Percentiles rank a stretch among this genome's conserved stretches.
phyloP scores from a whole-genome alignment of 306 rosid genomes.

The Alnus glutinosa region DNA sequence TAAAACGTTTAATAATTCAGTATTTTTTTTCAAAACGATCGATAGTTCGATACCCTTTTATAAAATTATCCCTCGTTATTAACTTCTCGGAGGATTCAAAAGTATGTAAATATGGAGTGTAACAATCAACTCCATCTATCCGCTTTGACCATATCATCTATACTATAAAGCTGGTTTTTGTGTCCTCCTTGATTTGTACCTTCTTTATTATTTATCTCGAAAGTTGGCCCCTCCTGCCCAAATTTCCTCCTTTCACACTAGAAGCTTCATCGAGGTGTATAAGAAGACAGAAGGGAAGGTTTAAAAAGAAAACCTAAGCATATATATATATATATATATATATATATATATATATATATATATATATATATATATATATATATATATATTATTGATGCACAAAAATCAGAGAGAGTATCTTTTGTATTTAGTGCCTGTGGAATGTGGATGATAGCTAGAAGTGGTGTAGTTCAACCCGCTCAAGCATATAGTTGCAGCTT shows the following conservation, averaged over 20 bases:
- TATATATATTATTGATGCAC: neutral
- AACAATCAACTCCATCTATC: too few relatives aligned
- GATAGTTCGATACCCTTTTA: too few relatives aligned
- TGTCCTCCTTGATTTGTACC: neutral
- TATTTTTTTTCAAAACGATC: too few relatives aligned
- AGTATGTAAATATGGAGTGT: too few relatives aligned
- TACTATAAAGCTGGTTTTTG: neutral
- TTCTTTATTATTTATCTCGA: neutral
- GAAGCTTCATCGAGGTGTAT: neutral
- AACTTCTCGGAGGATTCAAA: too few relatives aligned
- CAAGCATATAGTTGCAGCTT: neutral
- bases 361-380: neutral
- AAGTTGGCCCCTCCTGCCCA: neutral
- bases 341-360: neutral
- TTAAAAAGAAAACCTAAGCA: neutral
- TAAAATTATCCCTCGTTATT: too few relatives aligned
- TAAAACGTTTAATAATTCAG: too few relatives aligned
- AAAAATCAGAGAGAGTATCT: too few relatives aligned
- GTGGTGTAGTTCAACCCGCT: neutral
- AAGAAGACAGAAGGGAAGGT: neutral
- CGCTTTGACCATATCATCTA: too few relatives aligned
- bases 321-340: neutral
- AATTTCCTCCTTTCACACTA: neutral
- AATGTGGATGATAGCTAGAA: too few relatives aligned
- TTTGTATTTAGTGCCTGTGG: too few relatives aligned